Evolutionary conservation across 108 stramenopile genomes (phyloP).

Genomic region (Fistulifera solaris): DNA sequence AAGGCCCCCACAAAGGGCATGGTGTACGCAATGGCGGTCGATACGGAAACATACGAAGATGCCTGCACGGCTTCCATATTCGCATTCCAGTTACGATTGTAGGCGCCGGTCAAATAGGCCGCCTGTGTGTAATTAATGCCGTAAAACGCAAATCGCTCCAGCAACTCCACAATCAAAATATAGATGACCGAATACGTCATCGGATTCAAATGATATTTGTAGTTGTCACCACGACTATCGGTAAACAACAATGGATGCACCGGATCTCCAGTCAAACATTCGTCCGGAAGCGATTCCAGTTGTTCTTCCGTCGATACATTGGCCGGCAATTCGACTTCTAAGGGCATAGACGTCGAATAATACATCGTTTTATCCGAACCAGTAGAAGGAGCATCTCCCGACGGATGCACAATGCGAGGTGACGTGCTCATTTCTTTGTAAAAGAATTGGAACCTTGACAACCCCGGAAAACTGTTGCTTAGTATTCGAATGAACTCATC

Average conservation of each 20-base stretch:
- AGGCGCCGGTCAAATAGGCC: slow-evolving; percentile 70
- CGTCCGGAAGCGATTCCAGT: slow-evolving; percentile 23
- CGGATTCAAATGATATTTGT: slow-evolving; percentile 48
- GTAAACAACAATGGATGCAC: slow-evolving; percentile 48
- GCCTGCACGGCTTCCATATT: slow-evolving; percentile 53
- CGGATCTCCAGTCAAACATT: slow-evolving; percentile 31
- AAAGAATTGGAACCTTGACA: no score
- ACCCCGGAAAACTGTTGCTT: no score
- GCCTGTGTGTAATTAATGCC: slow-evolving; percentile 80
- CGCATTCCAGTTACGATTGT: slow-evolving; percentile 67
- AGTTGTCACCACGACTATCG: slow-evolving; percentile 37
- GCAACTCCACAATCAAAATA: slow-evolving; percentile 70
- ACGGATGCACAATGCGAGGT: no score
- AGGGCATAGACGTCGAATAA: no score
- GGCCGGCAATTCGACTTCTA: slow-evolving; percentile 19
- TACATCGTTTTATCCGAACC: no score
- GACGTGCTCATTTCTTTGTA: no score
- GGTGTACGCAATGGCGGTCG: slow-evolving; percentile 77
- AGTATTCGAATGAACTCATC: no score
- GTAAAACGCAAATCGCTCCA: slow-evolving; percentile 79
- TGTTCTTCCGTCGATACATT: slow-evolving; percentile 30
- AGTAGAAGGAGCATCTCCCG: no score
- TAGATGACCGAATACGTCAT: slow-evolving; percentile 60
- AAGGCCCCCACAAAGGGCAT: slow-evolving; percentile 73
- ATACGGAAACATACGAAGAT: slow-evolving; percentile 59